Conservation (phyloP, 371 early-diverging fungal species). For the Dipsacomyces acuminosporus region DNA sequence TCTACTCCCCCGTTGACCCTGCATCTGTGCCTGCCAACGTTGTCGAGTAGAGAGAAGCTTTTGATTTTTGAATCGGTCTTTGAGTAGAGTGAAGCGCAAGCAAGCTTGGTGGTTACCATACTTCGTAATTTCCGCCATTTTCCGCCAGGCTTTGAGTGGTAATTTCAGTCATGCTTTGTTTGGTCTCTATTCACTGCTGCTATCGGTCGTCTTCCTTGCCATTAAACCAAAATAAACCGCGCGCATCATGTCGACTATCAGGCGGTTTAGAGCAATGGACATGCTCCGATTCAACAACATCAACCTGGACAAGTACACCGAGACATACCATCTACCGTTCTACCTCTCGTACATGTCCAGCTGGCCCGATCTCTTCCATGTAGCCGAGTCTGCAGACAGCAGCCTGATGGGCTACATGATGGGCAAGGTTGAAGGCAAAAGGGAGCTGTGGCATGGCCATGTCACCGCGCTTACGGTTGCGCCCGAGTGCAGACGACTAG, state of each 20-base stretch:
- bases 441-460: constrained; percentile 95
- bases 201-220: neutral
- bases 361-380: constrained; percentile 92
- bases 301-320: constrained; percentile 38
- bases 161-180: too few relatives aligned
- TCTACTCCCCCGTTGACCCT: constrained; percentile 43
- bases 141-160: too few relatives aligned
- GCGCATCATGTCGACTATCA: constrained; percentile 20
- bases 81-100: too few relatives aligned
- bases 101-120: too few relatives aligned
- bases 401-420: constrained; percentile 64
- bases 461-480: constrained; percentile 97
- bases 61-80: too few relatives aligned
- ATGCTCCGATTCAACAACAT: constrained; percentile 35
- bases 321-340: constrained; percentile 81
- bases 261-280: constrained; percentile 34
- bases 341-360: constrained; percentile 88
- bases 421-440: constrained; percentile 94
- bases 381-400: constrained; percentile 70
- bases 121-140: too few relatives aligned
- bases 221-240: neutral
- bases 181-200: neutral
- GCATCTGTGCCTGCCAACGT: constrained; percentile 22
- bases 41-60: constrained; percentile 20
- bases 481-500: constrained; percentile 90